Conservation (phyloP, 148 eudicot species). For the Silene uniflora region DNA sequence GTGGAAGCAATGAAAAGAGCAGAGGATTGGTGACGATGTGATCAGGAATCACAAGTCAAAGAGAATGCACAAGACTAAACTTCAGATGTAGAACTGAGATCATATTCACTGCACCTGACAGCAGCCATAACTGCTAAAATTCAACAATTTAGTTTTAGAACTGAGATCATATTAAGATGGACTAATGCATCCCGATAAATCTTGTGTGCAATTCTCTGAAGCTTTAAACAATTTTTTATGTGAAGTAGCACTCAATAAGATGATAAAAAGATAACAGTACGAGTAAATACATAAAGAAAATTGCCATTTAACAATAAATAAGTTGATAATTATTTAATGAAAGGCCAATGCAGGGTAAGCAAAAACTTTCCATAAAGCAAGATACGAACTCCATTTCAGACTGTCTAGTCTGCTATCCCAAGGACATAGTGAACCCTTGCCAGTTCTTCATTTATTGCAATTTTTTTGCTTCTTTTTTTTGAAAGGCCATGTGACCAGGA, state of each 20-base stretch:
- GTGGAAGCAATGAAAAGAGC: neutral
- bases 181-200: neutral
- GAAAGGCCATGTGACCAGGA: neutral
- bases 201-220: neutral
- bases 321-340: neutral
- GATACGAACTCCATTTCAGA: neutral
- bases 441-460: neutral
- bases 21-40: neutral
- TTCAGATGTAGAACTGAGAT: neutral
- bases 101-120: neutral
- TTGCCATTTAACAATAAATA: neutral
- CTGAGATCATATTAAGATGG: neutral
- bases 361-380: neutral
- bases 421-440: neutral
- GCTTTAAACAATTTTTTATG: neutral
- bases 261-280: neutral
- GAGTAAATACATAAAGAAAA: neutral
- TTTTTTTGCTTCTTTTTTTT: neutral
- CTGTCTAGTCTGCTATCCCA: neutral
- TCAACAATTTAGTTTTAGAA: slow-evolving; percentile 1
- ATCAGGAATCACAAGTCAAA: neutral
- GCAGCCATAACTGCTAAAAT: neutral
- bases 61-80: neutral
- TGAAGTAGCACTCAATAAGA: neutral
- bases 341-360: neutral